These are phyloP conservation scores for Cerioporus squamosus DNA, from an alignment of 1,284 basidiomycete species.

Conservation along the genomic window DNA sequence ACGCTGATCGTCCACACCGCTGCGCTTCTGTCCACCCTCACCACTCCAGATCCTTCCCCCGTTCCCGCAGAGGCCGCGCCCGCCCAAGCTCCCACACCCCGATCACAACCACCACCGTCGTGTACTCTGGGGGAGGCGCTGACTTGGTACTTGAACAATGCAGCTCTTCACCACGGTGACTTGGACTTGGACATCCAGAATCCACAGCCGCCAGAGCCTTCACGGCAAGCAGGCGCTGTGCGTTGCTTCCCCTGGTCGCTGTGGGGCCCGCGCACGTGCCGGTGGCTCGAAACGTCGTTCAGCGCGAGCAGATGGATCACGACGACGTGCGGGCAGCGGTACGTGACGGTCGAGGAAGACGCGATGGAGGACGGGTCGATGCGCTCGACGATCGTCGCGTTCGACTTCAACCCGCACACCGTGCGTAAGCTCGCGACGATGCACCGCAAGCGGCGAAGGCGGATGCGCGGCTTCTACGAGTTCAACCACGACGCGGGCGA, in stretches of 20 bases:
- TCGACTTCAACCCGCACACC: slow-evolving; percentile 30
- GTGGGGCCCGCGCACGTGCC: slow-evolving; percentile 26
- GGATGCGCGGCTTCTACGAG: slow-evolving; percentile 9
- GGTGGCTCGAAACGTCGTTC: slow-evolving; percentile 26
- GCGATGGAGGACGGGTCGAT: slow-evolving; percentile 13
- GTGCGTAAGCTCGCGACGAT: slow-evolving; percentile 19
- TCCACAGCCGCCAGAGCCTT: no score
- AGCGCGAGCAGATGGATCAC: slow-evolving; percentile 31
- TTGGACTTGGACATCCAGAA: no score
- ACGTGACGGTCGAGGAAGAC: slow-evolving; percentile 26
- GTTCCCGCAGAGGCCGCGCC: neutral
- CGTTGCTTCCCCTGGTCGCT: slow-evolving; percentile 18
- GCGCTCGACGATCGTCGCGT: slow-evolving; percentile 23
- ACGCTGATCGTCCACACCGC: slow-evolving; percentile 28
- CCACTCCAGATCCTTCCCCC: neutral
- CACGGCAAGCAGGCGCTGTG: neutral
- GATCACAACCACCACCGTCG: no score
- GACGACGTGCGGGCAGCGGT: slow-evolving; percentile 31
- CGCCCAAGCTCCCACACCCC: neutral
- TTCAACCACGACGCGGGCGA: neutral
- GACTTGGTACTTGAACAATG: no score
- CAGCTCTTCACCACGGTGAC: no score
- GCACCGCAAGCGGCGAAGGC: slow-evolving; percentile 19
- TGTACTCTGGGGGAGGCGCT: no score
- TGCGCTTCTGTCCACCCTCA: slow-evolving; percentile 22